Conservation (phyloP, 345 rosid genomes). For the Gossypium stocksii region DNA sequence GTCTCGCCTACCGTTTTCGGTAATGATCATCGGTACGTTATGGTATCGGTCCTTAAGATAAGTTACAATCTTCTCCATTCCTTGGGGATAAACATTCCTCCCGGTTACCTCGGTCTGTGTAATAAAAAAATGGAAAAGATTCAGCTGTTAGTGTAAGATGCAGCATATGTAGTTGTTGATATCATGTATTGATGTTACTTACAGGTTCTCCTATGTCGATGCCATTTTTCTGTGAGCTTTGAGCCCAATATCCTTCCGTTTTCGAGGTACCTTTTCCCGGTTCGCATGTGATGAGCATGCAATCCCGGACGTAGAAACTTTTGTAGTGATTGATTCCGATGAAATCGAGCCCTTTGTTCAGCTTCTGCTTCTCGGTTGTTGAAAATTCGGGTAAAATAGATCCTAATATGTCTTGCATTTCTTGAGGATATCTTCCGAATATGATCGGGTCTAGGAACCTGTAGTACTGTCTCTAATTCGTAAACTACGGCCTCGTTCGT, state of each 20-base stretch:
- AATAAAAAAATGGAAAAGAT: not conserved
- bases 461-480: not conserved
- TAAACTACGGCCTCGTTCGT: no score
- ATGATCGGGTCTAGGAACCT: slow-evolving; percentile 71
- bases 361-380: slow-evolving; percentile 31
- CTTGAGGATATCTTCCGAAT: slow-evolving; percentile 51
- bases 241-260: slow-evolving; percentile 38
- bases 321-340: slow-evolving; percentile 67
- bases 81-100: not conserved
- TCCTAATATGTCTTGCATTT: slow-evolving; percentile 48
- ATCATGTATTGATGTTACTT: slow-evolving; percentile 12
- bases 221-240: slow-evolving; percentile 45
- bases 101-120: not conserved
- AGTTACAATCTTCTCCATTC: not conserved
- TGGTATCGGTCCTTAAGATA: not conserved
- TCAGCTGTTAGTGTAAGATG: not conserved
- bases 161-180: not conserved
- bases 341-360: slow-evolving; percentile 42
- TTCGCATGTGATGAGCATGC: slow-evolving; percentile 41
- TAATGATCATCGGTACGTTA: not conserved
- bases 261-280: slow-evolving; percentile 44
- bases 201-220: slow-evolving; percentile 46
- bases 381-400: slow-evolving; percentile 44
- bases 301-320: slow-evolving; percentile 48
- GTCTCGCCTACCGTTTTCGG: not conserved